These are phyloP conservation scores for Clonostachys solani DNA, from an alignment of 2,329 filamentous ascomycete genomes.

Conservation along the genomic window DNA sequence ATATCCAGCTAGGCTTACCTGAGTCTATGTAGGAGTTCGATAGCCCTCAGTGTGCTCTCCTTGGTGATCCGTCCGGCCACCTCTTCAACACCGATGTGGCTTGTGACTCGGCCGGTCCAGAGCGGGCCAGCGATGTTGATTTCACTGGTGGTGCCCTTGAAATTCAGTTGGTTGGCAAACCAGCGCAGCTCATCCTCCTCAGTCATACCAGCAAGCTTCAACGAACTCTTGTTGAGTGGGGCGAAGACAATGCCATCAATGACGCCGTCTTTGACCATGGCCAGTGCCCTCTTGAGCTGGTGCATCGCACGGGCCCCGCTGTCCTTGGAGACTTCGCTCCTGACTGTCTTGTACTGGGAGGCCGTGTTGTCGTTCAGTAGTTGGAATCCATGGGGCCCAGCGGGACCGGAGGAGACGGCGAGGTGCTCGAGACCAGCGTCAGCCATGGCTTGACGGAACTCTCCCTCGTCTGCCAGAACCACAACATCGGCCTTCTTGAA, in stretches of 20 bases:
- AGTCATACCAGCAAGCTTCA: constrained; percentile 24
- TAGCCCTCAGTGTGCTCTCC: constrained; percentile 13
- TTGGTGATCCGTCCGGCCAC: constrained; percentile 17
- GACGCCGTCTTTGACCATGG: constrained; percentile 14
- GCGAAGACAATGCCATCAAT: constrained; percentile 24
- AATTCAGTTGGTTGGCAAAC: constrained; percentile 24
- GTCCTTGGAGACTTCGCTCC: constrained; percentile 14
- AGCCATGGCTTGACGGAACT: constrained; percentile 12
- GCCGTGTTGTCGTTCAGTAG: constrained; percentile 19
- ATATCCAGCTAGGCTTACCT: constrained; percentile 6
- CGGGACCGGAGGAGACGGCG: constrained; percentile 2
- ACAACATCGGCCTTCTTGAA: constrained; percentile 16
- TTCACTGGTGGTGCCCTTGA: constrained; percentile 20
- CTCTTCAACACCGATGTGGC: constrained; percentile 21
- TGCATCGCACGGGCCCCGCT: constrained; percentile 16
- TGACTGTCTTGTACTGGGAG: constrained; percentile 2
- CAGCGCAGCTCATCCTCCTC: constrained; percentile 26
- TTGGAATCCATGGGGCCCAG: constrained; percentile 13
- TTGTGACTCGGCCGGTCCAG: constrained; percentile 23
- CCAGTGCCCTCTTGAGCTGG: constrained; percentile 18
- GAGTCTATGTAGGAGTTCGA: constrained; percentile 17
- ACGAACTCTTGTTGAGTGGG: constrained; percentile 23
- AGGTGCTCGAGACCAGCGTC: constrained; percentile 13
- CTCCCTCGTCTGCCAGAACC: constrained; percentile 17
- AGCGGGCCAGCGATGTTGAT: constrained; percentile 20